Evolutionary conservation across 129 eudicot genomes (phyloP).

Genomic region (Flaveria robusta): DNA sequence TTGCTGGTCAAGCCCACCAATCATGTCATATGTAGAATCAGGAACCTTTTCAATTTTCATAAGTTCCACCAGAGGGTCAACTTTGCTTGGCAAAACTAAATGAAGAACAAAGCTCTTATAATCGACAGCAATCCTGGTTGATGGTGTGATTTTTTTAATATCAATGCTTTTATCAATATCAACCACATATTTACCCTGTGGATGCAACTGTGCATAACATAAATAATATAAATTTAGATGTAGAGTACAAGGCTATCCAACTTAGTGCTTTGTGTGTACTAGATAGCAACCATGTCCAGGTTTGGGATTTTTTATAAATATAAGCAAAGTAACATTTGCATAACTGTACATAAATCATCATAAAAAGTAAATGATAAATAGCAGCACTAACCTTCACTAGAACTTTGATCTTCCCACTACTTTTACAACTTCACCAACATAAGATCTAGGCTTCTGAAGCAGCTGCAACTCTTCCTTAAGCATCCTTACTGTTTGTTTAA

Average conservation of each 20-base stretch:
- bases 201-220: constrained; percentile 63
- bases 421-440: constrained; percentile 97
- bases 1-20: constrained; percentile 95
- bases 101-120: constrained; percentile 93
- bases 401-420: constrained; percentile 93
- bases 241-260: background rate
- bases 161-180: constrained; percentile 86
- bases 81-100: constrained; percentile 86
- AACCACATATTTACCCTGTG: constrained; percentile 90
- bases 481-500: constrained; percentile 60
- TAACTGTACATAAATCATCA: background rate
- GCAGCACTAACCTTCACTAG: constrained; percentile 69
- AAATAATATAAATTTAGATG: background rate
- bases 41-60: constrained; percentile 97
- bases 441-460: constrained; percentile 94
- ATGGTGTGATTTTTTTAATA: constrained; percentile 80
- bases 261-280: background rate
- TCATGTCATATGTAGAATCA: constrained; percentile 94
- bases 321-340: background rate
- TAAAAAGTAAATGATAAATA: background rate
- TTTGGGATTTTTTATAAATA: background rate
- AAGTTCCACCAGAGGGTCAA: constrained; percentile 86
- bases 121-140: constrained; percentile 89
- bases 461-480: constrained; percentile 89
- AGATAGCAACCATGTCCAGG: background rate